phyloP scores from a whole-genome alignment of 2,329 filamentous ascomycete genomes.

The Aureobasidium leucospermi region DNA sequence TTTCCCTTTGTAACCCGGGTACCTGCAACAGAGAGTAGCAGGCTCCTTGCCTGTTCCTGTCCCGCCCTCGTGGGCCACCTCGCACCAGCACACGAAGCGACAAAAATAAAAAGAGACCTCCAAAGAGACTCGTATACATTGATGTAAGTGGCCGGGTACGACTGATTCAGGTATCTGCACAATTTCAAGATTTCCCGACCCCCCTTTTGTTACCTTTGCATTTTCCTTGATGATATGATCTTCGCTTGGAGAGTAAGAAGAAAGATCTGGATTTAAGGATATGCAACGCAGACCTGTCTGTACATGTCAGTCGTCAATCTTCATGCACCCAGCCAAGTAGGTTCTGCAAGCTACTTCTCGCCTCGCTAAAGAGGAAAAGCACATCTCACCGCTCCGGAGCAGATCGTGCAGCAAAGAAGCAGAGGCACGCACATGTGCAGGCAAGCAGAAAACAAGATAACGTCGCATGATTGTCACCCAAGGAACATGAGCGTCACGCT shows the following conservation, averaged over 20 bases:
- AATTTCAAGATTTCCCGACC: background rate
- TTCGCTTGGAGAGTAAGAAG: background rate
- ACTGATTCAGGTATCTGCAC: conserved; percentile 5
- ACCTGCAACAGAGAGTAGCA: background rate
- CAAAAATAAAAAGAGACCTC: background rate
- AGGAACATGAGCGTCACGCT: background rate
- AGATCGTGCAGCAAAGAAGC: background rate
- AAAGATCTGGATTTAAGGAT: background rate
- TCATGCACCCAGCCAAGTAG: background rate
- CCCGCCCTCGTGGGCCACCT: background rate
- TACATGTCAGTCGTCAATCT: background rate
- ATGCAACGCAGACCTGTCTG: background rate
- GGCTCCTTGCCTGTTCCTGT: conserved; percentile 11
- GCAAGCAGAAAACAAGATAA: background rate
- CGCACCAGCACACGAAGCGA: background rate
- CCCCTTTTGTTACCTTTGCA: background rate
- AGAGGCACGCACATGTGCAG: background rate
- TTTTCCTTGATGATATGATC: background rate
- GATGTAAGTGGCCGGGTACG: background rate
- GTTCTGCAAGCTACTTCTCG: background rate
- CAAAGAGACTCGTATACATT: background rate
- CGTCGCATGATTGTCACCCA: background rate
- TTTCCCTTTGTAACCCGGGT: background rate
- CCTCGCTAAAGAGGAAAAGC: background rate
- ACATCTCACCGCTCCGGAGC: background rate